Base-by-base conservation (phyloP, 352 stramenopile genomes). In the Globisporangium splendens region DNA sequence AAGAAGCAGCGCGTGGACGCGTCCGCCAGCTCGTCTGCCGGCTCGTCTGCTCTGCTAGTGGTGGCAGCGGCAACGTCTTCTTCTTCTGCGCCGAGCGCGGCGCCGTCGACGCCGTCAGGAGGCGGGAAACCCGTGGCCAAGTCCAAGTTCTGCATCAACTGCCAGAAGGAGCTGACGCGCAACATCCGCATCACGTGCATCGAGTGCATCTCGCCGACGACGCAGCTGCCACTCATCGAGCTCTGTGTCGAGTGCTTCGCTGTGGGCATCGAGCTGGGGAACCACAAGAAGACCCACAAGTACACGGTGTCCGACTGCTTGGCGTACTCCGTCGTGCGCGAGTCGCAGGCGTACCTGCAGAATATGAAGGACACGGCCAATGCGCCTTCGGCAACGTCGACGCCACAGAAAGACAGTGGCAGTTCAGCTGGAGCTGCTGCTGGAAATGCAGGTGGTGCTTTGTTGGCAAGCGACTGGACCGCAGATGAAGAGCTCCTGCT, bases 241-340 rank as follows among this genome's bases (percentile, higher is more conserved):
- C 72, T 98, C 3, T 99, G 96, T 66, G 78, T 98, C 65, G 94
- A 98, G 66, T 99, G 96, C 69, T 98, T 99, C 53, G 83, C 83
- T 28, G 83, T 91, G 31, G 83, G 88, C 14, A 75, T 75, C 8
- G 84, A 96, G 68, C 68, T 92, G 58, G 79, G 80, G 33, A 75
- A 72, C 55, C 86, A 95, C 68, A 89, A 91, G 65, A 91, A 91
- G 68, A 81, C 58, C 49, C 86, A 95, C 63, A 63, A 56, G 57
- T 95, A 95, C 75, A 82, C 64, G 20, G 79, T 95, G 33, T 93
- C 86, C 39, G 86, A 95, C 65, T 93, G 82, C 54, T 67, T 93
- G 56, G 74, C 83, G 43, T 95, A 88, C 63, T 77, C 83, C 14
- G 67, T 95, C 41, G 77, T 93, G 33, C 64, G 68, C 31, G 83